Evolutionary conservation across 768 basidiomycete genomes (phyloP).

Genomic region (Mrakia hoshinonis): DNA sequence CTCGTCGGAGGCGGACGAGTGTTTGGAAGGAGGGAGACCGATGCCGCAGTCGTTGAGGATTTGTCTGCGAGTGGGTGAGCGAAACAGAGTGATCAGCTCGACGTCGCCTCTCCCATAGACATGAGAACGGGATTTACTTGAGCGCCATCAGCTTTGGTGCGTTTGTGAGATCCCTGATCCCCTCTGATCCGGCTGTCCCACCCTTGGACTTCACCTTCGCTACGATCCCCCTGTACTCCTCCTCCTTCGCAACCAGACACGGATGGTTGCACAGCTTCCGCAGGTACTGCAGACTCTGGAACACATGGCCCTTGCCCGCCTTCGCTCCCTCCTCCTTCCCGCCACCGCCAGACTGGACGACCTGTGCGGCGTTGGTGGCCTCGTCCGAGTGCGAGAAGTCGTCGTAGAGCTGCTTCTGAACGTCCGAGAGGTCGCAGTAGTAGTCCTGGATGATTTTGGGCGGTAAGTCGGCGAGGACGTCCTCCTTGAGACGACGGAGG

Average conservation of each 20-base stretch:
- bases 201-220: constrained; percentile 42
- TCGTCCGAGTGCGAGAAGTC: constrained; percentile 71
- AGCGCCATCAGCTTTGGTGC: constrained; percentile 90
- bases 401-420: constrained; percentile 91
- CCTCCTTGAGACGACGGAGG: constrained; percentile 90
- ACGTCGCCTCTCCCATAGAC: no score
- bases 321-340: constrained; percentile 43
- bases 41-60: constrained; percentile 90
- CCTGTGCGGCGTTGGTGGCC: constrained; percentile 10
- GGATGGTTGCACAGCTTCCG: constrained; percentile 98
- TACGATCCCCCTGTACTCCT: constrained; percentile 53
- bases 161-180: constrained; percentile 69
- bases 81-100: background rate
- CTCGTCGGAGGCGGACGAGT: constrained; percentile 51
- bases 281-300: constrained; percentile 93
- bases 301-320: constrained; percentile 69
- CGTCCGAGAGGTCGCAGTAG: constrained; percentile 89
- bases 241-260: constrained; percentile 70
- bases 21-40: constrained; percentile 44
- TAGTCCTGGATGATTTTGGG: constrained; percentile 99
- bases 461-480: constrained; percentile 87
- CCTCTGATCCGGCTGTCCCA: constrained; percentile 30
- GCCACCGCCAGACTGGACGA: constrained; percentile 47
- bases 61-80: constrained; percentile 53
- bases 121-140: constrained; percentile 57